A percentile compares a stretch with the other conserved stretches of the same genome.
phyloP scores from a whole-genome alignment of 164 flowering plant species.

The Dillenia turbinata region DNA sequence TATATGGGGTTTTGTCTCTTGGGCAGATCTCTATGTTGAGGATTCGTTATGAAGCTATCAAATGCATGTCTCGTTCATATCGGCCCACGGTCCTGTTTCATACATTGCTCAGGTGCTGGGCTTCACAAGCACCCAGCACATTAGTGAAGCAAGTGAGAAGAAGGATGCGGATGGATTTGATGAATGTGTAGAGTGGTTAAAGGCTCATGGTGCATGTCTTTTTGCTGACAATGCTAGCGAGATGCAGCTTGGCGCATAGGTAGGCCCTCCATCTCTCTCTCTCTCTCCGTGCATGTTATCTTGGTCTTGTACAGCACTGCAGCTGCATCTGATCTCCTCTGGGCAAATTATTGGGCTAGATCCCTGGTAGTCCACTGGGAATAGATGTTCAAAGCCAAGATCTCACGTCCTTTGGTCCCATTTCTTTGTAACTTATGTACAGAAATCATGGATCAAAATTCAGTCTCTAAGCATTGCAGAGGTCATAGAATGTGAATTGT shows the following conservation, averaged over 20 bases:
- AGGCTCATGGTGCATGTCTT: conserved; percentile 88
- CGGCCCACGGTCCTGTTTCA: conserved; percentile 79
- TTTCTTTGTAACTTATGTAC: too few relatives aligned
- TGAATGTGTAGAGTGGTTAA: conserved; percentile 91
- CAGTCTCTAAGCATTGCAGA: too few relatives aligned
- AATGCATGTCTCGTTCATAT: conserved; percentile 85
- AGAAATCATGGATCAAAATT: too few relatives aligned
- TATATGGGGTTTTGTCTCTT: background rate
- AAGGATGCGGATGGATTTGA: conserved; percentile 58
- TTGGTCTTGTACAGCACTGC: too few relatives aligned
- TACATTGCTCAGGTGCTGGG: conserved; percentile 78
- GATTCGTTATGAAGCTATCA: conserved; percentile 87
- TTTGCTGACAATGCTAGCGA: conserved; percentile 58
- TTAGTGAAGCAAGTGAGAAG: conserved; percentile 36
- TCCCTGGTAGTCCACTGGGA: too few relatives aligned
- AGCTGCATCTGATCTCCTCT: too few relatives aligned
- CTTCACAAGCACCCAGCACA: conserved; percentile 31
- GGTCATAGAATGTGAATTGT: too few relatives aligned
- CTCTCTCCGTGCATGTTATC: too few relatives aligned
- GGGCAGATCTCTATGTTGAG: conserved; percentile 83
- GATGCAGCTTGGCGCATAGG: conserved; percentile 81
- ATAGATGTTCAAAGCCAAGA: too few relatives aligned
- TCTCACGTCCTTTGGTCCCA: too few relatives aligned
- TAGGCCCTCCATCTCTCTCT: conserved; percentile 14
- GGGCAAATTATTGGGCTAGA: too few relatives aligned